These are phyloP conservation scores for Chrysophaeum taylorii DNA, from an alignment of 352 stramenopile genomes.

Conservation along the genomic window DNA sequence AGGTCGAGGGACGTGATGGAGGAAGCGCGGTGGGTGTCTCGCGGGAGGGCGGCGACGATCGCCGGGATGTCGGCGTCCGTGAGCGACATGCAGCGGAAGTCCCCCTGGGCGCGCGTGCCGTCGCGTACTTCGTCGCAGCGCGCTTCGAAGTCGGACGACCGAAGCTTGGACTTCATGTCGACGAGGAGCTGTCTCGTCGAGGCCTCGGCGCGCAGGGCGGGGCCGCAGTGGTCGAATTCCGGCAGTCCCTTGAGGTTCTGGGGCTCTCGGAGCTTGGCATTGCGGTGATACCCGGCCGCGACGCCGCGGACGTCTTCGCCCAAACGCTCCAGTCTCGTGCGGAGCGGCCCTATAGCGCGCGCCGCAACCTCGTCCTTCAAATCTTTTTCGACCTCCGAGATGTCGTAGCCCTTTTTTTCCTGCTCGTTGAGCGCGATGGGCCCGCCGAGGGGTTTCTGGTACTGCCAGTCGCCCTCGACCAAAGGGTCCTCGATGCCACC, in stretches of 20 bases:
- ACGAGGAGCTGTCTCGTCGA: neutral
- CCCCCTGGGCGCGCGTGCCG: neutral
- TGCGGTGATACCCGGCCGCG: too few species aligned
- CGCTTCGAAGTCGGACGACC: neutral
- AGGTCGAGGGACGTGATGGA: too few species aligned
- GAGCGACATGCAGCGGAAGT: neutral
- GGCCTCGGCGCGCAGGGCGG: neutral
- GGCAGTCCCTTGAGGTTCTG: neutral
- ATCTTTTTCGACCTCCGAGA: neutral
- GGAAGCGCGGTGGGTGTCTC: too few species aligned
- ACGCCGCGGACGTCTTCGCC: neutral
- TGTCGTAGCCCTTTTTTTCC: neutral
- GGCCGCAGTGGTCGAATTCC: neutral
- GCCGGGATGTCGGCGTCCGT: neutral
- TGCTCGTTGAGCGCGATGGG: neutral
- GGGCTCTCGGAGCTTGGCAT: neutral
- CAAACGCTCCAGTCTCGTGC: neutral
- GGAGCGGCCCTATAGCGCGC: neutral
- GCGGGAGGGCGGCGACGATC: neutral
- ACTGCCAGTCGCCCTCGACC: neutral
- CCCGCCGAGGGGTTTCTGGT: neutral
- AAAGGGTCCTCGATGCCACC: neutral
- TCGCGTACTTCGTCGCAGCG: neutral
- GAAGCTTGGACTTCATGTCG: neutral
- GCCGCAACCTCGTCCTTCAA: neutral